These are phyloP conservation scores for Geosmithia putterillii DNA, from an alignment of 2,329 filamentous ascomycete species.

Conservation along the genomic window DNA sequence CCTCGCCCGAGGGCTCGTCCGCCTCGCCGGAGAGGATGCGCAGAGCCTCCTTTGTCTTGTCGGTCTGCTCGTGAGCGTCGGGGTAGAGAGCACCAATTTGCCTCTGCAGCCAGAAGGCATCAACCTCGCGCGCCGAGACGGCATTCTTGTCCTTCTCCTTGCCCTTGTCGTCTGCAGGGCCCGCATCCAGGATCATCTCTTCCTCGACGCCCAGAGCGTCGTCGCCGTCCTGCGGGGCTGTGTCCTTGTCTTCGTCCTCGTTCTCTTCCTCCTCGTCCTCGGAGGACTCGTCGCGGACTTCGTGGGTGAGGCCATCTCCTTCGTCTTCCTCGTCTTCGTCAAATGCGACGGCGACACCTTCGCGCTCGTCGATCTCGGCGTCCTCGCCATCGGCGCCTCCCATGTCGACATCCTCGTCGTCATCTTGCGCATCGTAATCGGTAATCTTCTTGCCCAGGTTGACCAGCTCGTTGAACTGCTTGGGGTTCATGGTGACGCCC, in stretches of 20 bases:
- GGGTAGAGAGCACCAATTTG: constrained; percentile 81
- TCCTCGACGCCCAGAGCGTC: constrained; percentile 54
- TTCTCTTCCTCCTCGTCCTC: constrained; percentile 64
- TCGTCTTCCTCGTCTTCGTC: constrained; percentile 85
- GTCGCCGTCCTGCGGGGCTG: constrained; percentile 36
- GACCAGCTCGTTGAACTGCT: constrained; percentile 93
- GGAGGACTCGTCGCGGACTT: constrained; percentile 79
- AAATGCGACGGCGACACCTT: constrained; percentile 96
- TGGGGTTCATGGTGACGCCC: constrained; percentile 67
- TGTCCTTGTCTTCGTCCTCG: constrained; percentile 48
- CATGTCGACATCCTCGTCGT: constrained; percentile 76
- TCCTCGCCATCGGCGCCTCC: constrained; percentile 50
- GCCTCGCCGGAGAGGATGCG: constrained; percentile 68
- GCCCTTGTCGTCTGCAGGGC: constrained; percentile 29
- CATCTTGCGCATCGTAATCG: constrained; percentile 93
- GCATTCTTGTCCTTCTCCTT: constrained; percentile 44
- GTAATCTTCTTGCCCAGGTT: constrained; percentile 98
- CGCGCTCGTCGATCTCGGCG: constrained; percentile 79
- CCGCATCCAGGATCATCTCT: constrained; percentile 74
- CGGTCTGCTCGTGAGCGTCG: constrained; percentile 85
- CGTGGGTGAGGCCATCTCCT: constrained; percentile 63
- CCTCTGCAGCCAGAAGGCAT: constrained; percentile 93
- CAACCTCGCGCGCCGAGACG: constrained; percentile 78
- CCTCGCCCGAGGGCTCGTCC: constrained; percentile 60
- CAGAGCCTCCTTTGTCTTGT: constrained; percentile 79